A percentile compares a stretch with the other conserved stretches of the same genome.
These are phyloP conservation scores for Fusarium oligoseptatum DNA, from an alignment of 2,329 filamentous ascomycete genomes.

Conservation along the genomic window DNA sequence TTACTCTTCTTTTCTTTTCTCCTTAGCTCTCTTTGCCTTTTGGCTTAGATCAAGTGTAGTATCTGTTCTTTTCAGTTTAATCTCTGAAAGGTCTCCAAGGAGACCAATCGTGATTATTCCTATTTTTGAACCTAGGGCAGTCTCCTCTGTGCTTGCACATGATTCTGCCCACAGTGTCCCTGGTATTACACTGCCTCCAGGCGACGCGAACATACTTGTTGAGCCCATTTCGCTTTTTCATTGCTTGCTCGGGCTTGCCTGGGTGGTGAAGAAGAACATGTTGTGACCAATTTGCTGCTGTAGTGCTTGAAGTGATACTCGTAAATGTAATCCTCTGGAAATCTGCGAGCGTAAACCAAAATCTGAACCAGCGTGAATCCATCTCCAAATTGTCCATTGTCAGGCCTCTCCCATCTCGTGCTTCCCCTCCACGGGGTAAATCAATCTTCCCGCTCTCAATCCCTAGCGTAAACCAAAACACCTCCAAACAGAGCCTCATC, in stretches of 20 bases:
- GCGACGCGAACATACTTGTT: conserved; percentile 51
- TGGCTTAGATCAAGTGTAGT: conserved; percentile 95
- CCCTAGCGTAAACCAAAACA: conserved; percentile 26
- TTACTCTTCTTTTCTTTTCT: conserved; percentile 48
- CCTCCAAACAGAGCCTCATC: conserved; percentile 28
- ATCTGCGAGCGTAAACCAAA: too few species aligned
- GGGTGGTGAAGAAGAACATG: conserved; percentile 48
- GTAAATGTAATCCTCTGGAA: too few species aligned
- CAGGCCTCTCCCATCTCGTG: neutral
- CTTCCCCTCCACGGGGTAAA: conserved; percentile 13
- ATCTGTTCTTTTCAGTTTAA: conserved; percentile 99
- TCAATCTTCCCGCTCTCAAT: neutral
- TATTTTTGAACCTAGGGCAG: conserved; percentile 62
- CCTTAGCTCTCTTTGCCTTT: conserved; percentile 64
- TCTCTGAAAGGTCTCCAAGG: conserved; percentile 87
- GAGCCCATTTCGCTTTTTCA: conserved; percentile 49
- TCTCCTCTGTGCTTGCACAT: conserved; percentile 55
- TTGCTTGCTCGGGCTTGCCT: conserved; percentile 51
- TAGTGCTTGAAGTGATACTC: too few species aligned
- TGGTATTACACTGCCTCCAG: conserved; percentile 59
- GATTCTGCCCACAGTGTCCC: conserved; percentile 54
- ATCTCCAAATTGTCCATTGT: neutral
- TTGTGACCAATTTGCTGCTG: neutral
- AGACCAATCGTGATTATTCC: conserved; percentile 83
- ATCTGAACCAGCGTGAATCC: too few species aligned